Percentiles rank a stretch among this genome's conserved stretches.
Evolutionary conservation across 2,329 filamentous ascomycete genomes (phyloP).

Genomic region (Trichoderma citrinoviride): DNA sequence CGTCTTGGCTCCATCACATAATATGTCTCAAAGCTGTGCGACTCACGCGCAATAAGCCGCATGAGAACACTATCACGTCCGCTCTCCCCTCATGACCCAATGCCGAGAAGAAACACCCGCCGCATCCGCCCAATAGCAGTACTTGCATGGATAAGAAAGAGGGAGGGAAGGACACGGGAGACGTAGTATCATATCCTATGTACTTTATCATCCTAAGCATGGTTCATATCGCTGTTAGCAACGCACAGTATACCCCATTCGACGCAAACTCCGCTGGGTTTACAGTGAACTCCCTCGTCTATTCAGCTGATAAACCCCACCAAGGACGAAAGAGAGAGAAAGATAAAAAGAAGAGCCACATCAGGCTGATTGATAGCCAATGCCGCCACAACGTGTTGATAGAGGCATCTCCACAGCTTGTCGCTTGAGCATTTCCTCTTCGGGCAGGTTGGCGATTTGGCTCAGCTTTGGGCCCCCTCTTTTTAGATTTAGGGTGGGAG

Average conservation of each 20-base stretch:
- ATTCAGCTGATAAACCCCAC: background rate
- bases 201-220: too few species aligned
- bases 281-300: background rate
- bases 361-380: background rate
- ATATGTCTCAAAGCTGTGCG: constrained; percentile 10
- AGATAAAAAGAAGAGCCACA: background rate
- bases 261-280: background rate
- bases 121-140: background rate
- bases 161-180: background rate
- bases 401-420: background rate
- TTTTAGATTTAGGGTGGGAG: too few species aligned
- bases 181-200: background rate
- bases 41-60: constrained; percentile 14
- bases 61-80: background rate
- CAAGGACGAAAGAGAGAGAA: background rate
- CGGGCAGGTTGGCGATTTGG: constrained; percentile 8
- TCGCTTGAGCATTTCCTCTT: constrained; percentile 13
- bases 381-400: background rate
- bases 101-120: background rate
- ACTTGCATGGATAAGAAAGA: background rate
- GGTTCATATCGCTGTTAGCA: background rate
- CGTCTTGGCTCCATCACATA: constrained; percentile 3
- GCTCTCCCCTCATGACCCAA: background rate
- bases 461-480: background rate
- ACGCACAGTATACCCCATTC: background rate